Conservation (phyloP, 768 basidiomycete species). For the Pulveroboletus sp. region DNA sequence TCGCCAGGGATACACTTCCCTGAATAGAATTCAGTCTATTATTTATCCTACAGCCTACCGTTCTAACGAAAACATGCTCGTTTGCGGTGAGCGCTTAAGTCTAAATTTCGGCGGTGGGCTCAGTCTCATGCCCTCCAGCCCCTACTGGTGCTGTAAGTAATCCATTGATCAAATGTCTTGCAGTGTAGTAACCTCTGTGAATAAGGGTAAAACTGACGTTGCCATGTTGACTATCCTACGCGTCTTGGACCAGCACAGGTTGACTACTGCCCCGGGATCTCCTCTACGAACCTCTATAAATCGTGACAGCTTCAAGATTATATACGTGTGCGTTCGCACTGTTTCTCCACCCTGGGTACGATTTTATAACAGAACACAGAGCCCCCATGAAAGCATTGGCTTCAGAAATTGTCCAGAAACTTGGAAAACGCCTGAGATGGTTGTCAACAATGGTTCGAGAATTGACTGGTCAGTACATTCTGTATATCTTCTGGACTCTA, state of each 20-base stretch:
- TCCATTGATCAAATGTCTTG: not conserved
- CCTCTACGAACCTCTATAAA: conserved; percentile 52
- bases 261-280: conserved; percentile 24
- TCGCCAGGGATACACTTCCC: conserved; percentile 71
- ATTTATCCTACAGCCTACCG: conserved; percentile 90
- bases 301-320: conserved; percentile 84
- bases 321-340: conserved; percentile 74
- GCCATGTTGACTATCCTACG: conserved; percentile 93
- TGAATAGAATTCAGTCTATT: conserved; percentile 96
- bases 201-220: conserved; percentile 97
- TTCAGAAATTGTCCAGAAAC: conserved; percentile 90
- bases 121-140: conserved; percentile 44
- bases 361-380: conserved; percentile 34
- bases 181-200: conserved; percentile 4
- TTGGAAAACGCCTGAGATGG: conserved; percentile 89
- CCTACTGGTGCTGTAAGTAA: conserved; percentile 92
- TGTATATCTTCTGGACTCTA: not conserved
- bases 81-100: conserved; percentile 37
- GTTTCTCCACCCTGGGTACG: not conserved
- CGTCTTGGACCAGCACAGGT: conserved; percentile 72
- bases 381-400: conserved; percentile 99
- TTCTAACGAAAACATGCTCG: conserved; percentile 95
- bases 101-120: not conserved
- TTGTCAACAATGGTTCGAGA: conserved; percentile 83
- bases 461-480: conserved; percentile 63